A percentile compares a stretch with the other conserved stretches of the same genome.
Evolutionary conservation across 2,329 filamentous ascomycete species (phyloP).

Genomic region (Aspergillus amoenus): DNA sequence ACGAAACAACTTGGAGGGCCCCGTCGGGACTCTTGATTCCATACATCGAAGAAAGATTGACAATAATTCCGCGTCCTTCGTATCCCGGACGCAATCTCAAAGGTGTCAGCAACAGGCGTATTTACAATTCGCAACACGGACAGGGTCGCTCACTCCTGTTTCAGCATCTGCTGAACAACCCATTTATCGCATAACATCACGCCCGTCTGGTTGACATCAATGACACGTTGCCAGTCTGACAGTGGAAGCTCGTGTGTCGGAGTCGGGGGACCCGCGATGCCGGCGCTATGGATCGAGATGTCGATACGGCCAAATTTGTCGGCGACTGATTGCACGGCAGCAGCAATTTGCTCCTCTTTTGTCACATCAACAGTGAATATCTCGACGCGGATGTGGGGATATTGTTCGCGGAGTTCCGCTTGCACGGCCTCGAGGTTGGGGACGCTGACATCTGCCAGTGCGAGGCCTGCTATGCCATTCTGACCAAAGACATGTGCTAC

Average conservation of each 20-base stretch:
- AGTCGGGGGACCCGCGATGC: conserved; percentile 45
- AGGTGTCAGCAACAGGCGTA: no score
- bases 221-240: conserved; percentile 51
- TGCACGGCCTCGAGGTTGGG: conserved; percentile 34
- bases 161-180: neutral
- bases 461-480: conserved; percentile 49
- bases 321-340: conserved; percentile 43
- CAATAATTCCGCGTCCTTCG: conserved; percentile 24
- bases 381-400: conserved; percentile 44
- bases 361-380: conserved; percentile 49
- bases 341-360: conserved; percentile 44
- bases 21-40: conserved; percentile 19
- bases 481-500: conserved; percentile 50
- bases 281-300: conserved; percentile 57
- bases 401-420: conserved; percentile 32
- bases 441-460: conserved; percentile 52
- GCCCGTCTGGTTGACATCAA: conserved; percentile 56
- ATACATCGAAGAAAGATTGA: conserved; percentile 27
- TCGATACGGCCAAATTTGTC: conserved; percentile 55
- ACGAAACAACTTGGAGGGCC: conserved; percentile 17
- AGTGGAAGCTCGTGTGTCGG: conserved; percentile 49
- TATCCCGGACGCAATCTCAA: conserved; percentile 5
- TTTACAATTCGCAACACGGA: no score
- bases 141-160: conserved; percentile 25
- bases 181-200: conserved; percentile 52